Evolutionary conservation across 192 early-diverging fungal species (phyloP).

Genomic region (Linnemannia schmuckeri): DNA sequence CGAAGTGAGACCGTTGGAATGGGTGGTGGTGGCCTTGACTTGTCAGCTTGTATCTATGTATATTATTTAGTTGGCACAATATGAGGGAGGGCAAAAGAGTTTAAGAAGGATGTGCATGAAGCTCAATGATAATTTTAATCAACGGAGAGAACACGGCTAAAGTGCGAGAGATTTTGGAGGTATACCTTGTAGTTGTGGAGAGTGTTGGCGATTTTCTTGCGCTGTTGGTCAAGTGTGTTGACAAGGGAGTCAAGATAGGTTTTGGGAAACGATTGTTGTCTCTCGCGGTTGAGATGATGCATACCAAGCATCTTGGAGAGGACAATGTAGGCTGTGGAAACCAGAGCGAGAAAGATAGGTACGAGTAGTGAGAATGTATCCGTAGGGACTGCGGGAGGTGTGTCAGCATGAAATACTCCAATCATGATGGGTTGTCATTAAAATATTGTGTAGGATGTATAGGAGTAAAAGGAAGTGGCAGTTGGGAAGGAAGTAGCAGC

Average conservation of each 20-base stretch:
- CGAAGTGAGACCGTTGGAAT: slow-evolving; percentile 12
- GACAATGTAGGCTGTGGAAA: neutral
- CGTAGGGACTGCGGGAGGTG: neutral
- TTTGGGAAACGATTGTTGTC: neutral
- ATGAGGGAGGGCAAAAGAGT: neutral
- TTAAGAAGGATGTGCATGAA: too few relatives aligned
- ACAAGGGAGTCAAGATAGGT: neutral
- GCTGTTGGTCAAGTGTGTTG: neutral
- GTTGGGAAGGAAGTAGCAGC: neutral
- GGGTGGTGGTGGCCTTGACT: neutral
- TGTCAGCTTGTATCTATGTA: neutral
- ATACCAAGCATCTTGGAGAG: neutral
- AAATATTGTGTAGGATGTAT: neutral
- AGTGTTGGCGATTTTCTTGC: neutral
- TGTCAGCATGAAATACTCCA: neutral
- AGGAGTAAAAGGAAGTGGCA: neutral
- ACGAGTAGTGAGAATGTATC: neutral
- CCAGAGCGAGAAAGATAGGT: neutral
- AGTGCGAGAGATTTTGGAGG: neutral
- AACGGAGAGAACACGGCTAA: too few relatives aligned
- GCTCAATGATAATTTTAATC: too few relatives aligned
- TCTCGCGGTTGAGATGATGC: neutral
- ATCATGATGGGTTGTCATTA: neutral
- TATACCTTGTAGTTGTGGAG: neutral
- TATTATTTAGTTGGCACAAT: neutral